These are phyloP conservation scores for Rhinocladiella mackenziei DNA, from an alignment of 2,329 filamentous ascomycete genomes.

Conservation along the genomic window DNA sequence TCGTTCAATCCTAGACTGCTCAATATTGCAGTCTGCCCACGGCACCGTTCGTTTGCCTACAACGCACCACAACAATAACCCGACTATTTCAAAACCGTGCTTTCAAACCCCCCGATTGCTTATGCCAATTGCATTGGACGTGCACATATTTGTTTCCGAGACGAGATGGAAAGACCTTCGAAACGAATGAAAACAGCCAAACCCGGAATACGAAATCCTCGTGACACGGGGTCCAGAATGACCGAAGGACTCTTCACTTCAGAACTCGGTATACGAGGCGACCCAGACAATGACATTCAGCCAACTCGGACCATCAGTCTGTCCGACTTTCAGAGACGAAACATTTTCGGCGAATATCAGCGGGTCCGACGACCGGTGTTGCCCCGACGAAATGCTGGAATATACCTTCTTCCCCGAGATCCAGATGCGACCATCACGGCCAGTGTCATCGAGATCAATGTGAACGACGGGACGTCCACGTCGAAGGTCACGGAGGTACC, in stretches of 20 bases:
- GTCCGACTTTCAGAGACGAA: conserved; percentile 23
- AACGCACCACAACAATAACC: no score
- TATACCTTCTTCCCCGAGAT: conserved; percentile 22
- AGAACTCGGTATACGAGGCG: conserved; percentile 22
- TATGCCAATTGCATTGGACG: not conserved
- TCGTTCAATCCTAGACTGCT: no score
- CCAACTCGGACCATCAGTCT: conserved; percentile 24
- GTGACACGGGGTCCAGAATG: conserved; percentile 23
- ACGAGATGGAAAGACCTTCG: conserved; percentile 26
- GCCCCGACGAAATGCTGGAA: conserved; percentile 18
- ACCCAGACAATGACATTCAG: conserved; percentile 3
- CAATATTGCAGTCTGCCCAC: no score
- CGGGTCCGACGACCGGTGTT: conserved; percentile 10
- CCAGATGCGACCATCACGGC: conserved; percentile 27
- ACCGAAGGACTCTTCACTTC: conserved; percentile 26
- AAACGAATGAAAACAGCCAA: conserved; percentile 27
- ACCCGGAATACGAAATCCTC: conserved; percentile 24
- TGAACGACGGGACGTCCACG: conserved; percentile 25
- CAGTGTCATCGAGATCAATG: conserved; percentile 24
- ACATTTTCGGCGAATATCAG: conserved; percentile 17
- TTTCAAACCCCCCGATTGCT: conserved; percentile 2
- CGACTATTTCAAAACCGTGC: conserved; percentile 2
- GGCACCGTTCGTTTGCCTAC: no score
- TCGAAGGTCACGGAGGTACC: conserved; percentile 23
- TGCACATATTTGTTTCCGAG: conserved; percentile 1